phyloP scores from a whole-genome alignment of 345 rosid genomes.

The Microcos paniculata region DNA sequence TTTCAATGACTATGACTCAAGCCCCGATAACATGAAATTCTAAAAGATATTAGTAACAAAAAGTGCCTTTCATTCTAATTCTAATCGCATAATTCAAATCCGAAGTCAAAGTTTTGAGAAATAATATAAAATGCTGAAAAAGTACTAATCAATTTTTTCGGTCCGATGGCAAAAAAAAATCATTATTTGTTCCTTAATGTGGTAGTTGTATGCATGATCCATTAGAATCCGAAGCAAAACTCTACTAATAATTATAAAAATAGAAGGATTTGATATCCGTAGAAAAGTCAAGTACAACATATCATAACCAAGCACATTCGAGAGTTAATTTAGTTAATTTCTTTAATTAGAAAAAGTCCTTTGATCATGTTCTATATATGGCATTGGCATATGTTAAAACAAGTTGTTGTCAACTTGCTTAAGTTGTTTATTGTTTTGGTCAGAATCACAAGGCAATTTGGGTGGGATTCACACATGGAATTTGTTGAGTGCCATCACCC shows the following conservation, averaged over 20 bases:
- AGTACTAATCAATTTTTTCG: no score
- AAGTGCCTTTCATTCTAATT: no score
- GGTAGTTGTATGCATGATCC: no score
- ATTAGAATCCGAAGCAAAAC: no score
- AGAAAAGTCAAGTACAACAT: neutral
- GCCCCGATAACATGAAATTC: no score
- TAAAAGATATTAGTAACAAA: no score
- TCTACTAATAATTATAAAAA: neutral
- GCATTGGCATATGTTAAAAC: neutral
- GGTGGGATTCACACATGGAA: conserved; percentile 31
- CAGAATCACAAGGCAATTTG: neutral
- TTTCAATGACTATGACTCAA: no score
- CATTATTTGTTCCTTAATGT: no score
- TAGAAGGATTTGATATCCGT: neutral
- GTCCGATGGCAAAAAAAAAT: no score
- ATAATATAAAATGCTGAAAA: no score
- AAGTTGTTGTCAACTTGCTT: conserved; percentile 5
- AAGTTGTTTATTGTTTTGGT: neutral
- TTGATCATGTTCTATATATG: neutral
- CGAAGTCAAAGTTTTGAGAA: no score
- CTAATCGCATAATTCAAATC: no score
- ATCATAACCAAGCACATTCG: neutral
- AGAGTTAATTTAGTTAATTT: neutral
- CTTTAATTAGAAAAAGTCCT: conserved; percentile 3
- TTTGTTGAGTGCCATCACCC: conserved; percentile 27